Evolutionary conservation across 495 filamentous ascomycete species (phyloP), one percentile per base, ranked within the genome.

Genomic region (Venustampulla echinocandica): DNA sequence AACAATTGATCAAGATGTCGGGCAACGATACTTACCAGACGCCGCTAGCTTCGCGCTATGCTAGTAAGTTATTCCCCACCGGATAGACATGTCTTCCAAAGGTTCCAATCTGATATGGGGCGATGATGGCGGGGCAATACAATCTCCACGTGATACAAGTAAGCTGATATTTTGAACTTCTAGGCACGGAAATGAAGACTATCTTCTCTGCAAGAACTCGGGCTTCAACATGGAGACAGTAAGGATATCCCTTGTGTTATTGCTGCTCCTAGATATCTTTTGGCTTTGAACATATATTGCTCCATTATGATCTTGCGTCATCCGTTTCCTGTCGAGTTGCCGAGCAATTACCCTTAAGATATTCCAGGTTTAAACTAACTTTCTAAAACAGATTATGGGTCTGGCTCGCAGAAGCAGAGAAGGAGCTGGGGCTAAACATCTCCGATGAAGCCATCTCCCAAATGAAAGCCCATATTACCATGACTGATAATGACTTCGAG

Each of bases 401-500:
- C 21, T 84, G 76, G 72, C 80, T 94, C 10, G 87, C 87, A n/a
- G 81, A 89, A 69, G 73, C 77, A 20, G 79, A 93, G 66, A 80
- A 82, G 64, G 81, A 85, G 57, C 64, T 84, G 1, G 79, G 80
- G 20, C 62, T 72, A 15, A 64, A 70, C 15, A 85, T 90, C 52
- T 70, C 79, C 33, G 69, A 80, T 27, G 79, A 89, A 47, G 86
- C 85, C 18, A 68, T 92, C 42, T 63, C 70, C 39, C 77, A 90
- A 68, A 87, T 94, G 84, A 75, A 73, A 56, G 70, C 70, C 10
- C 76, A 93, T 51, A 64, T 84, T 39, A 69, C 62, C 11, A 78
- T 97, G 28, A 79, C 80, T 23, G 90, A 95, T 54, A 74, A 81
- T 25, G 87, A 86, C 53, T 95, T 96, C 59, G 65, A 73, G 50